These are phyloP conservation scores for Garcia nutans DNA, from an alignment of 345 rosid species.

Conservation along the genomic window DNA sequence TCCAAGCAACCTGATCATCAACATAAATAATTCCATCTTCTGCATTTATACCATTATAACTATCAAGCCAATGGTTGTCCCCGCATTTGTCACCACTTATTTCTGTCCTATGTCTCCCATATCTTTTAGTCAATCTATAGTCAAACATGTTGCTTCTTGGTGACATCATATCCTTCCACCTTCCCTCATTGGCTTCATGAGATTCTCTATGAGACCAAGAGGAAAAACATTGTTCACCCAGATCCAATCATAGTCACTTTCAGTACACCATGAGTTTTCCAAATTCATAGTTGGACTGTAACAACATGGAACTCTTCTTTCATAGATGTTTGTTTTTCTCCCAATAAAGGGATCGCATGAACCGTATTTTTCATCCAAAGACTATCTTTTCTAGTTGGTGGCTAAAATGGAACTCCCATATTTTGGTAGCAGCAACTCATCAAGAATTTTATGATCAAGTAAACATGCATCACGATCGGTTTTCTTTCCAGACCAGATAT, in stretches of 20 bases:
- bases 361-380: conserved; percentile 28
- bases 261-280: conserved; percentile 35
- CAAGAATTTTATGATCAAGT: conserved; percentile 25
- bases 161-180: conserved; percentile 23
- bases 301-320: conserved; percentile 34
- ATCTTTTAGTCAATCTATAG: conserved; percentile 18
- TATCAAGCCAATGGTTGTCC: conserved; percentile 22
- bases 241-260: conserved; percentile 28
- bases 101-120: conserved; percentile 24
- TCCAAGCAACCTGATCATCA: conserved; percentile 18
- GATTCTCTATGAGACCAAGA: conserved; percentile 30
- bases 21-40: conserved; percentile 26
- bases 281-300: conserved; percentile 29
- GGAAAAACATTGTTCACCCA: conserved; percentile 25
- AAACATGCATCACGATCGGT: conserved; percentile 26
- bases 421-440: conserved; percentile 28
- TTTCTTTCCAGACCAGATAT: conserved; percentile 27
- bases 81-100: conserved; percentile 29
- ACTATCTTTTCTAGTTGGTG: conserved; percentile 30
- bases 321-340: conserved; percentile 34
- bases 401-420: conserved; percentile 25
- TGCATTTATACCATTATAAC: conserved; percentile 10
- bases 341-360: conserved; percentile 23
- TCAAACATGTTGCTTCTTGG: conserved; percentile 27
- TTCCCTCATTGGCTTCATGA: conserved; percentile 25